A percentile compares a stretch with the other conserved stretches of the same genome.
Conservation (phyloP, 768 basidiomycete genomes). For the Hypsizygus marmoreus region DNA sequence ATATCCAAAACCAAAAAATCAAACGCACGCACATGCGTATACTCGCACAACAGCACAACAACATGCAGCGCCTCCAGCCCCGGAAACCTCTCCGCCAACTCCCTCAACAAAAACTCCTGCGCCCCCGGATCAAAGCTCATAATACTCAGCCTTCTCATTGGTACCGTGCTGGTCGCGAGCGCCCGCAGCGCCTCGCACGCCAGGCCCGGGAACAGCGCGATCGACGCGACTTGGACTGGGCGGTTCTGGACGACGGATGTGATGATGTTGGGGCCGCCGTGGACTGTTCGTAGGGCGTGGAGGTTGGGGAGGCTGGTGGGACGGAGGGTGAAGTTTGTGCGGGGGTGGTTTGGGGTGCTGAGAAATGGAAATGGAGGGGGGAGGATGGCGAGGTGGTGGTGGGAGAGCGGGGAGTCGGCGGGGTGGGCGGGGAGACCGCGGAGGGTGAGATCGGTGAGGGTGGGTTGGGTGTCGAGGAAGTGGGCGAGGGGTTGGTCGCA, state of each 20-base stretch:
- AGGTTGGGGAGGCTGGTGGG: constrained; percentile 49
- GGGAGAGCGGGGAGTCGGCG: too few species aligned
- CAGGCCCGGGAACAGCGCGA: constrained; percentile 50
- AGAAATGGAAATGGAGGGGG: constrained; percentile 21
- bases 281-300: constrained; percentile 52
- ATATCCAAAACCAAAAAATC: not conserved
- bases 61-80: constrained; percentile 62
- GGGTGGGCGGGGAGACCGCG: too few species aligned
- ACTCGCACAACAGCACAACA: constrained; percentile 53
- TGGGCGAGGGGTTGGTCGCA: constrained; percentile 46
- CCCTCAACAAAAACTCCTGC: constrained; percentile 45
- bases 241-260: constrained; percentile 45
- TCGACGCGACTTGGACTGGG: constrained; percentile 51
- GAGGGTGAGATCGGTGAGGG: constrained; percentile 54
- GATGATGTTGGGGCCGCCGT: constrained; percentile 49
- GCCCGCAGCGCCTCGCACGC: constrained; percentile 44
- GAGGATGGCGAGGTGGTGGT: constrained; percentile 24
- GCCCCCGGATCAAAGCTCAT: constrained; percentile 56
- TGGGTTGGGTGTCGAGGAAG: constrained; percentile 53
- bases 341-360: constrained; percentile 6
- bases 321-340: constrained; percentile 34
- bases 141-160: constrained; percentile 53
- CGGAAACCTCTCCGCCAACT: constrained; percentile 48
- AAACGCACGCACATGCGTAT: constrained; percentile 42
- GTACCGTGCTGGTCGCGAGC: constrained; percentile 36